A percentile compares a stretch with the other conserved stretches of the same genome.
These are phyloP conservation scores for Paxillus involutus DNA, from an alignment of 768 basidiomycete species.

Conservation along the genomic window DNA sequence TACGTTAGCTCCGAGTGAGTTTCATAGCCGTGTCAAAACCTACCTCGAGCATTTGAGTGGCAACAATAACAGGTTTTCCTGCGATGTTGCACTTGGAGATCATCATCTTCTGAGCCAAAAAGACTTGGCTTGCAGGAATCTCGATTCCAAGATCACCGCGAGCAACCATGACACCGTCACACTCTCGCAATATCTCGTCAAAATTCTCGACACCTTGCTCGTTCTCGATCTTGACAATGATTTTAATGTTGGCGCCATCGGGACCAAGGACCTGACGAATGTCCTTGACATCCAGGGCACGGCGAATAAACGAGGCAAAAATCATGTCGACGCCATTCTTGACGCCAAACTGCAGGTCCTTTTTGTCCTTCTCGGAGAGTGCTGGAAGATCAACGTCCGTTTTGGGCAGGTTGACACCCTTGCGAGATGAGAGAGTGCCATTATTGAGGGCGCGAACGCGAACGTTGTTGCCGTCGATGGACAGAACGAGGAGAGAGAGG, in stretches of 20 bases:
- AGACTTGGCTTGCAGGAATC: conserved; percentile 99
- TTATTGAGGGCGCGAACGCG: conserved; percentile 88
- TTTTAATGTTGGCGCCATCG: conserved; percentile 94
- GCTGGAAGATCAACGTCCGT: conserved; percentile 97
- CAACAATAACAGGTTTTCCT: conserved; percentile 98
- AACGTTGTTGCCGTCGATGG: conserved; percentile 80
- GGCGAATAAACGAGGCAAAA: conserved; percentile 98
- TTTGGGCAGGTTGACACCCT: conserved; percentile 99
- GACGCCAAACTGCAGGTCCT: conserved; percentile 91
- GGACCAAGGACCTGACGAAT: conserved; percentile 93
- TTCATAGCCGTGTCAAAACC: conserved; percentile 13
- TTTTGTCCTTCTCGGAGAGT: conserved; percentile 97
- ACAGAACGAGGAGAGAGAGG: conserved; percentile 87
- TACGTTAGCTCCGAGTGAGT: conserved; percentile 9
- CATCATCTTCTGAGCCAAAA: conserved; percentile 99
- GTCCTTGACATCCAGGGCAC: conserved; percentile 89
- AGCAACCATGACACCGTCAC: conserved; percentile 99
- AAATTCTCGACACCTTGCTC: conserved; percentile 99
- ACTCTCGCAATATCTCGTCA: conserved; percentile 93
- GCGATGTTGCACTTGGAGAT: conserved; percentile 98
- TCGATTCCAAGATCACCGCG: conserved; percentile 99
- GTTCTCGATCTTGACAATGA: conserved; percentile 99
- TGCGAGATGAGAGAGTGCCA: conserved; percentile 91
- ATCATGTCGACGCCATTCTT: conserved; percentile 99
- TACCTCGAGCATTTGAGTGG: conserved; percentile 99